Percentiles rank a stretch among this genome's conserved stretches.
Evolutionary conservation across 345 rosid species (phyloP).

Genomic region (Iberis pinnata): DNA sequence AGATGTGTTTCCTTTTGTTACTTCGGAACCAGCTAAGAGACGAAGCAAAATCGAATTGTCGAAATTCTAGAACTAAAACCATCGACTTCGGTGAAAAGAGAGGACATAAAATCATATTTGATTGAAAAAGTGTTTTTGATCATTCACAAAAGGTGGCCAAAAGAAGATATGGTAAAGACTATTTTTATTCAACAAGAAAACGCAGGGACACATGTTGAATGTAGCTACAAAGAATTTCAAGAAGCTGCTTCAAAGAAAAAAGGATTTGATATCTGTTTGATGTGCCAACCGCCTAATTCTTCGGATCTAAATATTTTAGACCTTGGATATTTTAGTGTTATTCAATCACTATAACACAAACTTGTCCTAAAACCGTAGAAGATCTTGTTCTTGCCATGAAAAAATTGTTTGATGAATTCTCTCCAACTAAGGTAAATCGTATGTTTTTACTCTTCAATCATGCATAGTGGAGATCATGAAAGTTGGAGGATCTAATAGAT

Average conservation of each 20-base stretch:
- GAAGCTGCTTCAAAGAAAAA: background rate
- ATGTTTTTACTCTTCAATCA: too few relatives aligned
- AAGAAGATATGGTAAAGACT: background rate
- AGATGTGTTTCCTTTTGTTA: background rate
- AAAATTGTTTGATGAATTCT: too few relatives aligned
- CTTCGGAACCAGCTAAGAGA: background rate
- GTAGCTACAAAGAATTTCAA: background rate
- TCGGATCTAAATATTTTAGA: background rate
- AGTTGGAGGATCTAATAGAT: too few relatives aligned
- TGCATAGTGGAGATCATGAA: too few relatives aligned
- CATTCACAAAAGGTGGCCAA: background rate
- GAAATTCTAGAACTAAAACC: background rate
- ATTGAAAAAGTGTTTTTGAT: background rate
- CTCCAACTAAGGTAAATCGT: too few relatives aligned
- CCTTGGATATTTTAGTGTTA: background rate
- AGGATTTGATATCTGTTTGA: background rate
- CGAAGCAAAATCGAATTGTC: background rate
- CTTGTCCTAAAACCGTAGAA: too few relatives aligned
- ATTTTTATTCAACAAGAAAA: background rate
- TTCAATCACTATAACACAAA: too few relatives aligned
- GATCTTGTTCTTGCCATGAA: too few relatives aligned
- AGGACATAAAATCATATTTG: background rate
- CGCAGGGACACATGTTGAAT: background rate
- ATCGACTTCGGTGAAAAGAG: background rate
- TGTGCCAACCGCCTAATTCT: background rate